Conservation (phyloP, 2,329 filamentous ascomycete genomes). For the Exserohilum turcica region DNA sequence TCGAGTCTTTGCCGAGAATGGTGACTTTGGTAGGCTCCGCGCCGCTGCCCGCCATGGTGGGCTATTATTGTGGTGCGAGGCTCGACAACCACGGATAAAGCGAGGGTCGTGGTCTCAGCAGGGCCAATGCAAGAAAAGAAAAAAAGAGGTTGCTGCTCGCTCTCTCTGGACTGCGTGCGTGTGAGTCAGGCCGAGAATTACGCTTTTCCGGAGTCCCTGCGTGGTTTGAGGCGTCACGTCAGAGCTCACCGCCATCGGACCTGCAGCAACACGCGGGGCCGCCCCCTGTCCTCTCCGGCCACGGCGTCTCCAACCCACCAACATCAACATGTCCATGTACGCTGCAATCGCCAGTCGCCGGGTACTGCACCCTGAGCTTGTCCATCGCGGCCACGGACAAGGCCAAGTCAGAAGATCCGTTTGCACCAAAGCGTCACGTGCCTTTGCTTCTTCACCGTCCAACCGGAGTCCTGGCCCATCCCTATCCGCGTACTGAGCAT, state of each 20-base stretch:
- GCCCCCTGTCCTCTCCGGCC: slow-evolving; percentile 8
- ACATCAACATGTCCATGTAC: background rate
- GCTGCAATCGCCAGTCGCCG: background rate
- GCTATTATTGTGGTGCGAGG: slow-evolving; percentile 15
- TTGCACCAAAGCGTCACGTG: too few species aligned
- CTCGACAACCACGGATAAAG: background rate
- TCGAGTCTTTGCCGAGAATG: slow-evolving; percentile 87
- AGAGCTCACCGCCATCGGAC: slow-evolving; percentile 19
- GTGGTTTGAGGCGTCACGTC: slow-evolving; percentile 8
- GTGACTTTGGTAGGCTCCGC: slow-evolving; percentile 66
- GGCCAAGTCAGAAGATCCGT: too few species aligned
- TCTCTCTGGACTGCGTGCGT: background rate
- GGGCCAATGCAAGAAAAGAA: slow-evolving; percentile 6
- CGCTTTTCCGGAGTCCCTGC: slow-evolving; percentile 11
- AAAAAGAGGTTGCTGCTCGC: too few species aligned
- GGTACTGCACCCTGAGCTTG: background rate
- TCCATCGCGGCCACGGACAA: too few species aligned
- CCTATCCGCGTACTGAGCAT: too few species aligned
- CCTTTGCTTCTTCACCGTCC: too few species aligned
- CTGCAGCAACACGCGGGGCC: slow-evolving; percentile 16
- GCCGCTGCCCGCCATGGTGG: slow-evolving; percentile 41
- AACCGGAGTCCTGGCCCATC: too few species aligned
- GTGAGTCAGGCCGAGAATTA: slow-evolving; percentile 8
- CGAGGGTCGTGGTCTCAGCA: background rate
- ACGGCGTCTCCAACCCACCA: background rate